Conservation (phyloP, 2,329 filamentous ascomycete species). For the Penicillium sp. region DNA sequence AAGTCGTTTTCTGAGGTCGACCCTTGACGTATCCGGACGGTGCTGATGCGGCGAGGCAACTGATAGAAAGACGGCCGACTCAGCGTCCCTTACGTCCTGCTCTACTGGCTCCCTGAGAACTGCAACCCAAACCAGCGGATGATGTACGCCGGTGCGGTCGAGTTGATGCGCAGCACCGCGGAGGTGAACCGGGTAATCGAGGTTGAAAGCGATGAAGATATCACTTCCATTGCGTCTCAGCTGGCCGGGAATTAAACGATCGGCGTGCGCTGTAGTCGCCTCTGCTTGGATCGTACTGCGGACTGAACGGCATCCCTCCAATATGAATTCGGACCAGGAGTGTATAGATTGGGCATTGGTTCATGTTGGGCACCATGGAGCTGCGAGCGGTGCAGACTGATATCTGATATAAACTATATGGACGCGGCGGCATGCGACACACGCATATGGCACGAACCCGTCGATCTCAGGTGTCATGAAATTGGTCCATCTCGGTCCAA, state of each 20-base stretch:
- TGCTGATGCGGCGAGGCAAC: constrained; percentile 5
- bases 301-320: no score
- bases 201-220: constrained; percentile 73
- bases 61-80: constrained; percentile 72
- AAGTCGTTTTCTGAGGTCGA: constrained; percentile 28
- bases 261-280: no score
- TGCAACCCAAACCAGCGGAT: constrained; percentile 85
- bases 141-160: constrained; percentile 94
- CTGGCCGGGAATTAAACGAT: no score
- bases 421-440: no score
- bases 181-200: constrained; percentile 88
- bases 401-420: no score
- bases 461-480: no score
- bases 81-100: constrained; percentile 86
- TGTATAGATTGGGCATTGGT: constrained; percentile 9
- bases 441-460: no score
- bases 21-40: neutral
- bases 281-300: no score
- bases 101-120: constrained; percentile 92
- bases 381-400: no score
- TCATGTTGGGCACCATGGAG: no score
- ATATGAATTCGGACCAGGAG: no score
- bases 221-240: constrained; percentile 75
- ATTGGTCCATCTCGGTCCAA: no score
- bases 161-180: constrained; percentile 88